A percentile compares a stretch with the other conserved stretches of the same genome.
phyloP scores from a whole-genome alignment of 768 basidiomycete genomes.

The Heimioporus sp. region DNA sequence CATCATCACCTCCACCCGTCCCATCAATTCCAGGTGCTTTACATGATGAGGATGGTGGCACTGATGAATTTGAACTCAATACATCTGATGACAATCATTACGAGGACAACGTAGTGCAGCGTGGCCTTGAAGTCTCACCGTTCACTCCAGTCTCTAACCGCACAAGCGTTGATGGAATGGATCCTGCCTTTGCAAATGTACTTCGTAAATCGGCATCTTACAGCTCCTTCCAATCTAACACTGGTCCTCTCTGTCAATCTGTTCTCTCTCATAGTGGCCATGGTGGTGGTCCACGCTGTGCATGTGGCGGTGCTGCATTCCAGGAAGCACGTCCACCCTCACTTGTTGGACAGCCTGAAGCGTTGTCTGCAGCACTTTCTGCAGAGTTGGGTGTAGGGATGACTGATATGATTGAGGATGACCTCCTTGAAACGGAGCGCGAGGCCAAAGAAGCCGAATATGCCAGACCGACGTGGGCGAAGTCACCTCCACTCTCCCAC shows the following conservation, averaged over 20 bases:
- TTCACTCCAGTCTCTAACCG: constrained; percentile 51
- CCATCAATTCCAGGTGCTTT: constrained; percentile 35
- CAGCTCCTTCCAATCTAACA: constrained; percentile 41
- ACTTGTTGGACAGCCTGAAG: constrained; percentile 69
- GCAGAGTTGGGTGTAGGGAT: constrained; percentile 56
- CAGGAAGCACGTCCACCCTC: constrained; percentile 70
- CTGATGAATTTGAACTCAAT: constrained; percentile 22
- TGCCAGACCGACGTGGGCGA: constrained; percentile 62
- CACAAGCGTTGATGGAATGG: constrained; percentile 82
- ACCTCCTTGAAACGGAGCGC: constrained; percentile 40
- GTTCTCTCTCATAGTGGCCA: constrained; percentile 49
- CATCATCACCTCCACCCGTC: constrained; percentile 28
- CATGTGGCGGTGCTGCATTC: constrained; percentile 66
- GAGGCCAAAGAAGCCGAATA: constrained; percentile 59
- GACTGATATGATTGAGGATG: constrained; percentile 40
- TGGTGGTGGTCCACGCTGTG: constrained; percentile 51
- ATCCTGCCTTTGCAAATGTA: constrained; percentile 79
- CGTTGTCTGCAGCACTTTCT: constrained; percentile 69
- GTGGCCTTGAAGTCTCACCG: constrained; percentile 33
- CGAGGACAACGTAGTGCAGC: constrained; percentile 27
- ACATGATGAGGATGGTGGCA: constrained; percentile 13
- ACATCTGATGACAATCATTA: constrained; percentile 20
- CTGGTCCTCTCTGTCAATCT: constrained; percentile 63
- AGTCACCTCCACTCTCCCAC: constrained; percentile 27
- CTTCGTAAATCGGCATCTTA: constrained; percentile 54